Base-by-base conservation (phyloP, 2,329 filamentous ascomycete genomes). In the Akanthomyces lecanii region DNA sequence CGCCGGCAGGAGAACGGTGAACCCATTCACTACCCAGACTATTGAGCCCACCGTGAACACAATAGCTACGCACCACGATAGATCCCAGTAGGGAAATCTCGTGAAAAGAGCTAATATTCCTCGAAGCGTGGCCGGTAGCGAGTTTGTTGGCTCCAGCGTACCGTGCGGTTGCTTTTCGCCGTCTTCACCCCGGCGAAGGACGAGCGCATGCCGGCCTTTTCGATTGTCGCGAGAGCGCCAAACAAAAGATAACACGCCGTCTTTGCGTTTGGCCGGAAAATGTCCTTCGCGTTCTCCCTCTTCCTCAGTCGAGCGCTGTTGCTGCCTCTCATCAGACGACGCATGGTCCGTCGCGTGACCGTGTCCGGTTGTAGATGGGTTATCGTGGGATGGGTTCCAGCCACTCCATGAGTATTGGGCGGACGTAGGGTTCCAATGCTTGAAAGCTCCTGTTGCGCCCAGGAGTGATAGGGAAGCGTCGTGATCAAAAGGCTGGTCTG, bases 201-300 rank as follows among this genome's bases (percentile, higher is more conserved):
- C 23, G 23, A 58, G 40, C 25, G 55, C 55, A 36, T 58, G 55
- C 12, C 55, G 40, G 18, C 55, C 55, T 36, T 58, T 58, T 30
- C 55, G 23, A 36, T 58, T 58, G 40, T 58, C 55, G 23, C 55
- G 55, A n/a, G 55, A 36, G 30, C 55, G 55, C 55, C 55, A 58
- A 21, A 47, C 21, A 28, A 47, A 58, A 11, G 55, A 58, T 30
- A 58, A 8, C n/a, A 47, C 38, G 25, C 38, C 18, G 25, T 58
- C 42, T 36, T 54, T 54, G 4, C 30, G 33, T 10, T 11, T 54
- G 3, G 28, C 51, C 14, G 51, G 51, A 12, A 54, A 16, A 1
- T 38, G 11, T 16, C 51, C 51, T 23, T 54, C 30, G 25, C 18
- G 25, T 36, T 54, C 51, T 14, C 16, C 30, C 28, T 33, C 33